Evolutionary conservation across 129 eudicot genomes (phyloP).

Genomic region (Tagetes patula): DNA sequence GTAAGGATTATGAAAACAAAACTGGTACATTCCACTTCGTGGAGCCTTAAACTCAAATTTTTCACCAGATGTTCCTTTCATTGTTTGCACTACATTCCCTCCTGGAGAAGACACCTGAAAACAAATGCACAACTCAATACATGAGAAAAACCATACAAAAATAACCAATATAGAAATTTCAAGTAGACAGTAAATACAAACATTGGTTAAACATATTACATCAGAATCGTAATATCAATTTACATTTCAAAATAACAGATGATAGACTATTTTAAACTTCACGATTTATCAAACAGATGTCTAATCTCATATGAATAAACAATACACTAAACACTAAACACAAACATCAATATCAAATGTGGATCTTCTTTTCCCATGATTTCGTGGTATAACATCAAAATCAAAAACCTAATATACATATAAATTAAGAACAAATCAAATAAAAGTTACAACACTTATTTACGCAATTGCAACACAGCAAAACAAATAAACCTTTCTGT

Average conservation of each 20-base stretch:
- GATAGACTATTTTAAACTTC: not conserved
- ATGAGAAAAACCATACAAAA: not conserved
- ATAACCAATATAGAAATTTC: not conserved
- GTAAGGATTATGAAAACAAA: slow-evolving; percentile 89
- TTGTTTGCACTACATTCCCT: slow-evolving; percentile 63
- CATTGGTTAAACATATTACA: not conserved
- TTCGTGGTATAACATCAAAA: not conserved
- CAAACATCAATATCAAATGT: not conserved
- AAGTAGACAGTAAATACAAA: not conserved
- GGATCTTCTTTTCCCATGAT: not conserved
- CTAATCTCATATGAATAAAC: too few relatives aligned
- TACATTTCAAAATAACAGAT: not conserved
- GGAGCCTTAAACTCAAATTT: slow-evolving; percentile 96
- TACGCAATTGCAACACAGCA: not conserved
- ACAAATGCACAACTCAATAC: slow-evolving; percentile 23
- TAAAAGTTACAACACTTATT: not conserved
- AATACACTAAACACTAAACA: not conserved
- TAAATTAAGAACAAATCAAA: not conserved
- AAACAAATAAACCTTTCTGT: too few relatives aligned
- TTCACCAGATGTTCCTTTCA: slow-evolving; percentile 89
- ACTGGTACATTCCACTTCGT: slow-evolving; percentile 85
- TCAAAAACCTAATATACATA: not conserved
- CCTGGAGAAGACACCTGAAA: slow-evolving; percentile 81
- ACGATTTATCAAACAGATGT: not conserved
- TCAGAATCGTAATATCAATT: not conserved